A percentile compares a stretch with the other conserved stretches of the same genome.
Conservation (phyloP, 2,329 filamentous ascomycete genomes). For the Chalaropsis thielavioides region DNA sequence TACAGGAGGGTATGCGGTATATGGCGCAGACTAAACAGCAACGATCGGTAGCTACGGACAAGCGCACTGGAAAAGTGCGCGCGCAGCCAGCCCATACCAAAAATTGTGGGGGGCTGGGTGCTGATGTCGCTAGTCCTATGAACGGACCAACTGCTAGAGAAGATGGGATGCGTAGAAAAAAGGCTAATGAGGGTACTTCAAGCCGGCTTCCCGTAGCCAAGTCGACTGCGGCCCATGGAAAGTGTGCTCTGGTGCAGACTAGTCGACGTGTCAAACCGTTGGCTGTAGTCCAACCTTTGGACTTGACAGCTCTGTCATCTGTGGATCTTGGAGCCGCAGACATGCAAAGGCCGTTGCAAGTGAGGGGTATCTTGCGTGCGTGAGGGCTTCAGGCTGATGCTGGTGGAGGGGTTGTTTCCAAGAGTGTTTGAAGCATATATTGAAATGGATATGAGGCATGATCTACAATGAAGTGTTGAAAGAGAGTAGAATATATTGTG, state of each 20-base stretch:
- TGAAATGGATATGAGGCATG: background rate
- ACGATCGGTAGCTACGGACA: conserved; percentile 24
- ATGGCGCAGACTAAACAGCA: conserved; percentile 86
- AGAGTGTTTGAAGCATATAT: background rate
- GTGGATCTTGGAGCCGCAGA: background rate
- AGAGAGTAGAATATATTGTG: background rate
- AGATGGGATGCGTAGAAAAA: background rate
- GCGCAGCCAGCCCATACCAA: background rate
- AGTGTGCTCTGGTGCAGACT: background rate
- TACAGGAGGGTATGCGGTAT: conserved; percentile 70
- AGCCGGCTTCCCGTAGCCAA: background rate
- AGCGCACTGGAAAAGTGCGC: conserved; percentile 7
- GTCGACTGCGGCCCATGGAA: background rate
- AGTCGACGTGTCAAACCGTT: background rate
- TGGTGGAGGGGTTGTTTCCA: background rate
- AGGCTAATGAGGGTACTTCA: background rate
- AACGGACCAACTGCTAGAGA: conserved; percentile 1
- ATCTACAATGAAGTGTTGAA: background rate
- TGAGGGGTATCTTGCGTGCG: background rate
- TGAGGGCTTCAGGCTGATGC: background rate
- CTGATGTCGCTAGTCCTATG: conserved; percentile 6
- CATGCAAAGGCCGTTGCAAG: background rate
- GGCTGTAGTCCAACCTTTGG: background rate
- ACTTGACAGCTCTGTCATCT: background rate
- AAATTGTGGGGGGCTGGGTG: background rate